These are phyloP conservation scores for Fragaria ananassa DNA, from an alignment of 306 rosid species.

Conservation along the genomic window DNA sequence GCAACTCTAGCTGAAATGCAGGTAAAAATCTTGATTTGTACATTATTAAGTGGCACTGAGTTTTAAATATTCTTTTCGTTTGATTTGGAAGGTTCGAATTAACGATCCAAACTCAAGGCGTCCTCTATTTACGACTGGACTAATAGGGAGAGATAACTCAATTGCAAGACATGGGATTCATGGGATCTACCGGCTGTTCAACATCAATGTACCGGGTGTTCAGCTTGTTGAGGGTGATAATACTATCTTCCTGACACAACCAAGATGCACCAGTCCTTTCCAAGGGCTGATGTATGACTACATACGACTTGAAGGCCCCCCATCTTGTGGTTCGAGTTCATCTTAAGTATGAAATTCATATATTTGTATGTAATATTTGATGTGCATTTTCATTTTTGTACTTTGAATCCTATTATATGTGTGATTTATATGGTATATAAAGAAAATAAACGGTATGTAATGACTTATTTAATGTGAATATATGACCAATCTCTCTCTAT, in stretches of 20 bases:
- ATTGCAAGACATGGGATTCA: conserved; percentile 92
- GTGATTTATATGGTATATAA: not conserved
- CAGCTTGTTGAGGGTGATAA: conserved; percentile 71
- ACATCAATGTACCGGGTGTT: conserved; percentile 39
- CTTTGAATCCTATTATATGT: not conserved
- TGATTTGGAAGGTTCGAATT: conserved; percentile 54
- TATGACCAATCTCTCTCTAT: not conserved
- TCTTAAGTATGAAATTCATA: conserved; percentile 12
- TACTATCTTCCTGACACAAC: conserved; percentile 64
- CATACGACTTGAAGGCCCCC: conserved; percentile 80
- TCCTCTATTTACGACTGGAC: conserved; percentile 78
- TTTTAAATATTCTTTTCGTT: not conserved
- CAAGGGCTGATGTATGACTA: conserved; percentile 87
- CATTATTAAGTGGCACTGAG: not conserved
- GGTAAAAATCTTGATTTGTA: conserved; percentile 28
- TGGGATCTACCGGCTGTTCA: conserved; percentile 74
- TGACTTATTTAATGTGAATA: not conserved
- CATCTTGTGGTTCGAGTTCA: conserved; percentile 10
- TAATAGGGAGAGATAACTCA: conserved; percentile 89
- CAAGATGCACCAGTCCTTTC: conserved; percentile 70
- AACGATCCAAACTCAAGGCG: conserved; percentile 55
- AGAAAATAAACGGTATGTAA: not conserved
- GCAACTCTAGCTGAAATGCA: conserved; percentile 79
- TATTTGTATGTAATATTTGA: not conserved
- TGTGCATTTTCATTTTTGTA: not conserved